Base-by-base conservation (phyloP, 768 basidiomycete genomes). In the Tulasnella calospora region DNA sequence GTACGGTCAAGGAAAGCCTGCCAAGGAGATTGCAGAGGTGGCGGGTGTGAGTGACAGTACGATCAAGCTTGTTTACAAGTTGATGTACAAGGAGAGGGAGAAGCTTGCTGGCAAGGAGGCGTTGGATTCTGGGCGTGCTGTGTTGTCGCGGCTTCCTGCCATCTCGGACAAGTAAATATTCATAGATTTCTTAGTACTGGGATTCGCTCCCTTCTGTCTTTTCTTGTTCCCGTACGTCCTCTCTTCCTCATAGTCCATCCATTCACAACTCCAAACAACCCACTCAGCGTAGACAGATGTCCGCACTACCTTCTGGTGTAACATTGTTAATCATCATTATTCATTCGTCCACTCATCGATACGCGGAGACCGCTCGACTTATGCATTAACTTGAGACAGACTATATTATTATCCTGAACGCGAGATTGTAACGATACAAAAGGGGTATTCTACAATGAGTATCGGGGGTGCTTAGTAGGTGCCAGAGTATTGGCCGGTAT, bases 11-110 rank as follows among this genome's bases (percentile, higher is more conserved):
- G 82, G 86, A 36, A 94, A 94, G 85, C 88, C 90, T 33, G 88
- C 92, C 71, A 90, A 91, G 85, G 95, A 98, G 82, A 96, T 99
- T 82, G 93, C 93, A 80, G 86, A 88, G 21, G 94, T 98, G 15
- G 96, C 95, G 3, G 95, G 96, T 13, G 95, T 98, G 27, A 96
- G 95, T 83, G 97, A 99, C 83, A 92, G 94, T 73, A 99, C 98
- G 73, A 96, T 98, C 83, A 94, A 94, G 85, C 85, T 95, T 84
- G 93, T 94, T 78, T 96, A 96, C 84, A 88, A 91, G 80, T 83
- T 93, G 81, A 94, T 95, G 83, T 93, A 90, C 82, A 83, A 85
- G 12, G 91, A 91, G 71, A 91, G 86, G 86, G 91, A 92, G 83
- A 92, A 90, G 86, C 81, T 96, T 85, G 92, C 95, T 74, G 94